phyloP scores from a whole-genome alignment of 306 rosid genomes.

The Fragaria iinumae region DNA sequence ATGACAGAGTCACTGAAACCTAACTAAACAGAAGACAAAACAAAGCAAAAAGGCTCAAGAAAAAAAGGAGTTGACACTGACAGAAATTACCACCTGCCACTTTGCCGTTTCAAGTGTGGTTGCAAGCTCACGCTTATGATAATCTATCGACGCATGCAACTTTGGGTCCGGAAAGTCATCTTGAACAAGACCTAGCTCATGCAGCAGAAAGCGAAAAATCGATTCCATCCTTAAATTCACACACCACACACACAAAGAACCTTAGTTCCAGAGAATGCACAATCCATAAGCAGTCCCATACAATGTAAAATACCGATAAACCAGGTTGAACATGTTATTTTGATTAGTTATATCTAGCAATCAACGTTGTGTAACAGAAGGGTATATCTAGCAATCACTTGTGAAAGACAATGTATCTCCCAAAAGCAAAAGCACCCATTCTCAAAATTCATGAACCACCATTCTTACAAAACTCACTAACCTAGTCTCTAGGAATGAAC shows the following conservation, averaged over 20 bases:
- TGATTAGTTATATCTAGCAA: background rate
- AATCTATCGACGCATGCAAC: constrained; percentile 27
- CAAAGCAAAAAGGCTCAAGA: background rate
- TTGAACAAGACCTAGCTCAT: constrained; percentile 34
- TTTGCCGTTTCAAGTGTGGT: constrained; percentile 37
- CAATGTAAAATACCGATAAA: background rate
- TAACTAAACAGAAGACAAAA: background rate
- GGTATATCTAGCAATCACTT: background rate
- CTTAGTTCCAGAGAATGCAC: constrained; percentile 10
- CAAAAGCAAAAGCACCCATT: background rate
- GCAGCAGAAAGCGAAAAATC: constrained; percentile 31
- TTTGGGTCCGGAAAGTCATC: constrained; percentile 27
- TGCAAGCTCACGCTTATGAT: constrained; percentile 42
- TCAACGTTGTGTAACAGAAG: background rate
- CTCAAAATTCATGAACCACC: background rate
- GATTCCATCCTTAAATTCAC: constrained; percentile 37
- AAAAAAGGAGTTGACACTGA: background rate
- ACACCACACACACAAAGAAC: background rate
- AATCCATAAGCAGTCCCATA: background rate
- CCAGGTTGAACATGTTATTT: background rate
- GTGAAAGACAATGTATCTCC: background rate
- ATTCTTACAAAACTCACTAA: background rate
- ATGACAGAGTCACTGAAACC: constrained; percentile 8
- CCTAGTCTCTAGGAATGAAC: background rate
- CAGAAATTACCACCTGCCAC: constrained; percentile 37